These are phyloP conservation scores for Rosa multiflora DNA, from an alignment of 306 rosid genomes.

Conservation along the genomic window DNA sequence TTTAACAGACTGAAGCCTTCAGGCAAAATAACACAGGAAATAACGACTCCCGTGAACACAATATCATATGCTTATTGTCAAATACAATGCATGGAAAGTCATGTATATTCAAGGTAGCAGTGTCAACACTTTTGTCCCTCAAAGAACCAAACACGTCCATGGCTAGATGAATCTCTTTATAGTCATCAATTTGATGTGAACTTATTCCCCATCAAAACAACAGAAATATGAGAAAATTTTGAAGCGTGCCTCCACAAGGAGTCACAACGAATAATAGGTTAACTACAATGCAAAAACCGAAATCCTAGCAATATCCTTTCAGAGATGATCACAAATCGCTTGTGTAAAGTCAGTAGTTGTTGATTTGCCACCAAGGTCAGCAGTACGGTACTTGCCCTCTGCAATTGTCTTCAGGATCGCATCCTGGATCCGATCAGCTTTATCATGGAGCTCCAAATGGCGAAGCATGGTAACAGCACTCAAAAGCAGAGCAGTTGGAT, in stretches of 20 bases:
- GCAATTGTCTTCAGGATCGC: conserved; percentile 85
- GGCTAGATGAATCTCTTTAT: conserved; percentile 27
- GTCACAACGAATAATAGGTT: conserved; percentile 32
- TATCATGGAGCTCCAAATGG: conserved; percentile 75
- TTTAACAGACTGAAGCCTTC: neutral
- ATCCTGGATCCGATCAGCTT: conserved; percentile 73
- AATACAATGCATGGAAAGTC: neutral
- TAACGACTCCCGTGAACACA: neutral
- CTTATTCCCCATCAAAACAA: conserved; percentile 36
- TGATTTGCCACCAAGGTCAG: conserved; percentile 90
- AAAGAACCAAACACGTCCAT: conserved; percentile 17
- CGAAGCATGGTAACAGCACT: conserved; percentile 88
- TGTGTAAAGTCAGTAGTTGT: conserved; percentile 70
- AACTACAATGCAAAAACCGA: conserved; percentile 31
- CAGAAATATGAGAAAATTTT: conserved; percentile 27
- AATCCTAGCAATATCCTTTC: conserved; percentile 24
- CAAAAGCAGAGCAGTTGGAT: conserved; percentile 91
- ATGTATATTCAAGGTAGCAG: neutral
- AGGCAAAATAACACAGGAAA: neutral
- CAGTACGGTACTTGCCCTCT: conserved; percentile 90
- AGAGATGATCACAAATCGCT: conserved; percentile 84
- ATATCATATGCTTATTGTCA: neutral
- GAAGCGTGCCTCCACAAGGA: conserved; percentile 30
- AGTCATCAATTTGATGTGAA: conserved; percentile 43
- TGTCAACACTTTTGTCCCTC: neutral